Base-by-base conservation (phyloP, 345 rosid species). In the Trapa incisa region DNA sequence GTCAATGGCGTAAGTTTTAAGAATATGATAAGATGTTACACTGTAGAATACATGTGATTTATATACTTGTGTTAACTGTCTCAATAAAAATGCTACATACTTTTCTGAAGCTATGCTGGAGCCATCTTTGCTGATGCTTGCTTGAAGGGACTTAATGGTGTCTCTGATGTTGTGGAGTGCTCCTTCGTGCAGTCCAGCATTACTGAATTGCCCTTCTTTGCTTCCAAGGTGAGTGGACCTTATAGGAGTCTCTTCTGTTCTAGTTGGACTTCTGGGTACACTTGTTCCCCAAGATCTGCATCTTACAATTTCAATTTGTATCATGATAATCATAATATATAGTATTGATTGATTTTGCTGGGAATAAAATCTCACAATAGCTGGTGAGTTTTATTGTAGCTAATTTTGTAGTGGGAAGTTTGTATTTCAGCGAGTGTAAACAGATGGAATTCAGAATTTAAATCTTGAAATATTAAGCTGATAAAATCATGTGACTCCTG, bases 101-200 rank as follows among this genome's bases (percentile, higher is more conserved):
- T 29, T 15, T 67, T n/a, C 56, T 68, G 52, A 76, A 91, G 93
- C 67, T 91, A 86, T 79, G 97, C 92, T 1, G 97, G 96, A 71
- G 97, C 97, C 65, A 71, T 88, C 56, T 88, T 91, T 67, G 97
- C 91, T 32, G 95, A 91, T 79, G 87, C 97, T 22, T 86, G 96
- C 83, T 81, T 87, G 65, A 85, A 85, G 80, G 96, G 91, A 33
- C 87, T 91, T 58, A 88, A 88, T 71, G 93, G 91, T 22, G 91
- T 87, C 72, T 93, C 91, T 12, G 81, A 88, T 67, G 86, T 88
- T 5, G 80, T 91, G 38, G 89, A 91, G 72, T 88, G 91, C 73
- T 78, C 97, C 38, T 91, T 72, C 47, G 93, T 91, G 45, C 93
- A 87, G 68, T 91, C 96, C 65, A 81, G 72, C 48, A 73, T 91